Base-by-base conservation (phyloP, 2,329 filamentous ascomycete genomes). In the Ramularia endophylla region DNA sequence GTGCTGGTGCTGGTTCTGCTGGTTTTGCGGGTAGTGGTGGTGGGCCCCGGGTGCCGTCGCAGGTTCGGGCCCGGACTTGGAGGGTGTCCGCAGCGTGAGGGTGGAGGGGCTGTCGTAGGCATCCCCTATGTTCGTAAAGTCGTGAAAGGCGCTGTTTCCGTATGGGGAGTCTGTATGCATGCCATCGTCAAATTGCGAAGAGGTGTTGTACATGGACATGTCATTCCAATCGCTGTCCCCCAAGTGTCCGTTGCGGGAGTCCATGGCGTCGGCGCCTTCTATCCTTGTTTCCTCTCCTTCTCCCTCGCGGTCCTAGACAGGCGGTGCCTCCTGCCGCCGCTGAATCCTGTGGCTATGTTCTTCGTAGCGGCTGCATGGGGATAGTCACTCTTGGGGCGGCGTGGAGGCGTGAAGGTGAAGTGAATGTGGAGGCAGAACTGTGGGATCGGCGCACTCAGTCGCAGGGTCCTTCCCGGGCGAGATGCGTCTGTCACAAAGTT, bases 41-140 rank as follows among this genome's bases (percentile, higher is more conserved):
- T 45, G 44, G 17, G 43, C 41, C 34, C 36, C 45, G 13, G 44
- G 25, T 27, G 33, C 34, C 18, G 46, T 37, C 35, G 48, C 48
- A 25, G 31, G 38, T 27, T 57, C 48, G 42, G 41, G 36, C 13
- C 41, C 51, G 17, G 55, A 45, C 52, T 61, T 62, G 34, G 54
- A 54, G 9, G 54, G 54, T 7, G 55, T 54, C 30, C 57, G 57
- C 40, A 57, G 39, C 29, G 38, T 48, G 13, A 54, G 34, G 31
- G 47, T 47, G 29, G 48, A 41, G 15, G 51, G 54, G 36, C 46
- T 52, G 39, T 48, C 52, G 41, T 56, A 54, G 19, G 49, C 48
- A 41, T 55, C 52, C n/a, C n/a, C n/a, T 35, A 57, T 37, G 48
- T 56, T 60, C 44, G 59, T 61, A 31, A 51, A 51, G 38, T 51